A percentile compares a stretch with the other conserved stretches of the same genome.
Conservation (phyloP, 2,329 filamentous ascomycete species). For the Acrocalymma vagum region DNA sequence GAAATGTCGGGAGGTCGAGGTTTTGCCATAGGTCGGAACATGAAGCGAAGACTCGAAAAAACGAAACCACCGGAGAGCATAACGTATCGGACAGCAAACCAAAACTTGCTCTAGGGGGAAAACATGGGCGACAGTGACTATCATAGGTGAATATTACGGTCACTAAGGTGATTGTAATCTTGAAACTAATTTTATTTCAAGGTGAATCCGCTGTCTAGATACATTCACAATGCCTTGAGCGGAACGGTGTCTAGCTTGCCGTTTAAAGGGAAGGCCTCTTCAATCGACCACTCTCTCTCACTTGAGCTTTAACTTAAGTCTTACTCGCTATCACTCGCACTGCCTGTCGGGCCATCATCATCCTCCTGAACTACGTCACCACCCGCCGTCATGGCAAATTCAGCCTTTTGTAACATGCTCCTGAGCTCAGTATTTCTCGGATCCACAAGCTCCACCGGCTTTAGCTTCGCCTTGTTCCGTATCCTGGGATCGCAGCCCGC, state of each 20-base stretch:
- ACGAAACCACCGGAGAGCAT: too few relatives aligned
- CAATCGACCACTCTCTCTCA: not conserved
- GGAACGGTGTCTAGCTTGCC: not conserved
- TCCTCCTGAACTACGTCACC: constrained; percentile 60
- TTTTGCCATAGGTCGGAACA: too few relatives aligned
- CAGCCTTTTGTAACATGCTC: constrained; percentile 72
- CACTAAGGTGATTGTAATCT: too few relatives aligned
- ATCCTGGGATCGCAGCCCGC: constrained; percentile 73
- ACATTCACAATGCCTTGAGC: too few relatives aligned
- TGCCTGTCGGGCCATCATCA: constrained; percentile 56
- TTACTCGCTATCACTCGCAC: constrained; percentile 57
- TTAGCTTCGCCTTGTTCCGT: constrained; percentile 77
- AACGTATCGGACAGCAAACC: too few relatives aligned
- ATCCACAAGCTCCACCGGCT: constrained; percentile 76
- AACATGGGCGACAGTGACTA: too few relatives aligned
- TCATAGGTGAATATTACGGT: too few relatives aligned
- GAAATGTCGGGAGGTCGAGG: too few relatives aligned
- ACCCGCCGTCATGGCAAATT: constrained; percentile 65
- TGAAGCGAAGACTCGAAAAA: too few relatives aligned
- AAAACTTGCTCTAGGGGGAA: too few relatives aligned
- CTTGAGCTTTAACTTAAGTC: not conserved
- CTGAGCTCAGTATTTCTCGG: constrained; percentile 71
- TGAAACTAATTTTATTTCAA: too few relatives aligned
- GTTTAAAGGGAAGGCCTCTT: not conserved
- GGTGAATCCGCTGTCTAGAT: too few relatives aligned